These are phyloP conservation scores for Aspergillus sp. DNA, from an alignment of 2,329 filamentous ascomycete species.

Conservation along the genomic window DNA sequence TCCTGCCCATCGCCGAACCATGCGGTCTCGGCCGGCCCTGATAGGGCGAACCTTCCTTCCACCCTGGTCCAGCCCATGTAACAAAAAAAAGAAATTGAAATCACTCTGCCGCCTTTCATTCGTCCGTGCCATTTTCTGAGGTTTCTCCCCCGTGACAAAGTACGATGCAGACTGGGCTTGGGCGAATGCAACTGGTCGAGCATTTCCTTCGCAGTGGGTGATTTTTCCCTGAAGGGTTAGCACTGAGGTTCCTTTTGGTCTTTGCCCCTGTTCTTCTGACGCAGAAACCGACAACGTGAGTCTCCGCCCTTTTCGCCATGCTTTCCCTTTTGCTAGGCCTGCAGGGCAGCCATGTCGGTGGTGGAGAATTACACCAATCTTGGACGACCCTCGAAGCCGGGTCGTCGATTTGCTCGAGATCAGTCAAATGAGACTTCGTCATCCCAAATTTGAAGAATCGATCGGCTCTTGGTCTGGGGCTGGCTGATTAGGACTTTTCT, in stretches of 20 bases:
- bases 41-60: constrained; percentile 16
- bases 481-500: too few species aligned
- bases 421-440: constrained; percentile 14
- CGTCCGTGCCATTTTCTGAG: constrained; percentile 10
- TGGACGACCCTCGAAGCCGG: neutral
- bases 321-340: neutral
- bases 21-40: constrained; percentile 11
- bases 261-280: too few species aligned
- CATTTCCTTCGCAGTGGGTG: neutral
- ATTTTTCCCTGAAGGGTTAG: neutral
- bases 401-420: constrained; percentile 12
- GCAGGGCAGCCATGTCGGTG: neutral
- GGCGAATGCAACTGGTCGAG: constrained; percentile 12
- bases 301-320: neutral
- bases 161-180: constrained; percentile 19
- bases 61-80: constrained; percentile 10
- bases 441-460: constrained; percentile 7
- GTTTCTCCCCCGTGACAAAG: constrained; percentile 22
- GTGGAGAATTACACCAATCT: neutral
- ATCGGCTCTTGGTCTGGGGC: too few species aligned
- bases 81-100: constrained; percentile 19
- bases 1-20: constrained; percentile 11
- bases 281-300: too few species aligned
- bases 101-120: constrained; percentile 15
- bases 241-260: neutral